Evolutionary conservation across 106 monocot species (phyloP).

Genomic region (Acorus gramineus): DNA sequence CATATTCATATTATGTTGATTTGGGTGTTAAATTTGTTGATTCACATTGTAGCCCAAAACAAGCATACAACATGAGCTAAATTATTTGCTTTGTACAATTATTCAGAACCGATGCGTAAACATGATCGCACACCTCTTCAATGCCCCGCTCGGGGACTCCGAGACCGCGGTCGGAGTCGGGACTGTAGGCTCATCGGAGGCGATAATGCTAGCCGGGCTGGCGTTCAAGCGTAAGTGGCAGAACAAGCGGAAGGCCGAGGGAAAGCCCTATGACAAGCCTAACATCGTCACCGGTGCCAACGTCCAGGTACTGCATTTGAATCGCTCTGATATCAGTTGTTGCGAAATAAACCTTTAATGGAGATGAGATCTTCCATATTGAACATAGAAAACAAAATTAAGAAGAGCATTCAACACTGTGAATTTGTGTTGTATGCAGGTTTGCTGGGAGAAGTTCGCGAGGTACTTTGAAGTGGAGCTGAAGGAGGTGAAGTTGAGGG

Average conservation of each 20-base stretch:
- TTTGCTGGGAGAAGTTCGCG: conserved; percentile 71
- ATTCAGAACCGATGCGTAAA: conserved; percentile 64
- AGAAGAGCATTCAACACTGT: too few species aligned
- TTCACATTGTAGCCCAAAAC: too few species aligned
- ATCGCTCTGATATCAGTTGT: too few species aligned
- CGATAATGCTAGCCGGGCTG: conserved; percentile 69
- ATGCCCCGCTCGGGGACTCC: conserved; percentile 47
- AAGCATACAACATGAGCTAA: too few species aligned
- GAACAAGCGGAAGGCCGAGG: conserved; percentile 42
- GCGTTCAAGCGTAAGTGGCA: conserved; percentile 76
- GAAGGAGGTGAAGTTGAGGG: conserved; percentile 57
- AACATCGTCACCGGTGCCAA: conserved; percentile 76
- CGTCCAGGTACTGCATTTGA: conserved; percentile 28
- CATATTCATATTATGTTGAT: too few species aligned
- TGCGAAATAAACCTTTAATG: too few species aligned
- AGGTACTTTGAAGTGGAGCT: conserved; percentile 67
- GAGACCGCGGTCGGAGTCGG: conserved; percentile 58
- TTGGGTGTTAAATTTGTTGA: too few species aligned
- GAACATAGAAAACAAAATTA: too few species aligned
- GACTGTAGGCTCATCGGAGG: conserved; percentile 66
- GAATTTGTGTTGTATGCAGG: conserved; percentile 13
- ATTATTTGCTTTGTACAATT: too few species aligned
- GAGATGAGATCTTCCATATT: too few species aligned
- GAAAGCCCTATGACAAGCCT: conserved; percentile 58
- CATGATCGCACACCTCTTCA: conserved; percentile 73